phyloP scores from a whole-genome alignment of 2,329 filamentous ascomycete genomes.

The Chalara sp. region DNA sequence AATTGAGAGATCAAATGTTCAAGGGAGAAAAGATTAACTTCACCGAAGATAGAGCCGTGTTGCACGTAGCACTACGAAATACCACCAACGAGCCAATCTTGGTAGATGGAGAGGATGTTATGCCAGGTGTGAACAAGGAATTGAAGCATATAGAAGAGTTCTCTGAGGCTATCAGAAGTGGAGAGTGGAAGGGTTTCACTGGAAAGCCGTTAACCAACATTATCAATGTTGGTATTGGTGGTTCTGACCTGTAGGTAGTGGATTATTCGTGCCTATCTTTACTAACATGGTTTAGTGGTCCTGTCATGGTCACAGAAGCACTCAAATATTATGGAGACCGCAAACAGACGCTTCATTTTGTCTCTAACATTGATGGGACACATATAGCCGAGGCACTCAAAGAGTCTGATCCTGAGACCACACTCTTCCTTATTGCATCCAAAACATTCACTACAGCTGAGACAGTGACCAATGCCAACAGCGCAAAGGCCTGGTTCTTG shows the following conservation, averaged over 20 bases:
- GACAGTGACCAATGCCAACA: conserved; percentile 95
- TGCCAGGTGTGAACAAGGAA: conserved; percentile 85
- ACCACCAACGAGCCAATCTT: conserved; percentile 73
- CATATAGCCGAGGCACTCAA: conserved; percentile 92
- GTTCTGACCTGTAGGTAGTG: conserved; percentile 85
- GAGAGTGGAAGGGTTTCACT: conserved; percentile 93
- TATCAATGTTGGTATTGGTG: conserved; percentile 96
- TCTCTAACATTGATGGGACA: conserved; percentile 98
- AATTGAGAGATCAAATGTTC: conserved; percentile 97
- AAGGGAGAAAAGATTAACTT: conserved; percentile 98
- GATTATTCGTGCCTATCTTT: neutral
- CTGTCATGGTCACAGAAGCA: conserved; percentile 98
- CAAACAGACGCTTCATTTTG: conserved; percentile 88
- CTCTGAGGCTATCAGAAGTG: conserved; percentile 87
- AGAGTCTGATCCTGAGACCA: conserved; percentile 88
- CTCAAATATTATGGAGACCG: conserved; percentile 89
- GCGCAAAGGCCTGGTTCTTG: conserved; percentile 95
- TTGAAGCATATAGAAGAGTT: conserved; percentile 98
- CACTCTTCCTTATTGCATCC: conserved; percentile 96
- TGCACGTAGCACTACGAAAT: conserved; percentile 92
- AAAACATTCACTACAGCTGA: conserved; percentile 99
- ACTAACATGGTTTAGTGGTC: conserved; percentile 54
- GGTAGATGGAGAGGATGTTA: conserved; percentile 89
- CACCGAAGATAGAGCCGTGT: conserved; percentile 92
- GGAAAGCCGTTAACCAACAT: conserved; percentile 97